These are phyloP conservation scores for Aspergillus avenaceus DNA, from an alignment of 495 filamentous ascomycete species.

Conservation along the genomic window DNA sequence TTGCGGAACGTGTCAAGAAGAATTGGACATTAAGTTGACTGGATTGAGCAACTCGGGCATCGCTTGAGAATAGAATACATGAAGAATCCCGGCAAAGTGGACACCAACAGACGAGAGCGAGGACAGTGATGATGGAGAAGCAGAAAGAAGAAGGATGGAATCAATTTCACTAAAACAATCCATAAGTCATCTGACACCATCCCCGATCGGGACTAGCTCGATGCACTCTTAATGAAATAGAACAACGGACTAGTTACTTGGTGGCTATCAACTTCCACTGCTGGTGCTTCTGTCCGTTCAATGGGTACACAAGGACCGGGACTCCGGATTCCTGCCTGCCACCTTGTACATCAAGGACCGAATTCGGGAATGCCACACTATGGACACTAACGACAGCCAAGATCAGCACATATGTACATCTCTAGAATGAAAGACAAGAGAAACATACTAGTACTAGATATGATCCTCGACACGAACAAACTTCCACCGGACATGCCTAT, in stretches of 20 bases:
- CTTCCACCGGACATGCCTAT: not conserved
- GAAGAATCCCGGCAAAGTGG: not conserved
- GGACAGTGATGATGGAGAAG: not conserved
- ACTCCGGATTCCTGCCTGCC: not conserved
- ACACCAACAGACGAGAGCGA: too few species aligned
- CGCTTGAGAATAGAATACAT: not conserved
- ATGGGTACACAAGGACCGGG: not conserved
- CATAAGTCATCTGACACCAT: too few species aligned
- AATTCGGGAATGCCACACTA: not conserved
- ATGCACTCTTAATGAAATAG: too few species aligned
- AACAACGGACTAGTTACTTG: not conserved
- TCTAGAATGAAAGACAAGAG: not conserved
- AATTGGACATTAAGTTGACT: not conserved
- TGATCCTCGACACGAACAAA: not conserved
- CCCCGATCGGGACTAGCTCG: too few species aligned
- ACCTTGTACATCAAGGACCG: not conserved
- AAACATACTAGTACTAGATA: not conserved
- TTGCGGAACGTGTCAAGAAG: constrained; percentile 1
- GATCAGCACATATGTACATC: not conserved
- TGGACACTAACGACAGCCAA: not conserved
- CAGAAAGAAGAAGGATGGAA: not conserved
- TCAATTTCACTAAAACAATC: too few species aligned
- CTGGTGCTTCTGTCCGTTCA: not conserved
- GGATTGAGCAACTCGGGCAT: not conserved
- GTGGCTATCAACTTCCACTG: not conserved